Base-by-base conservation (phyloP, 352 stramenopile genomes). In the Pythium volutum region DNA sequence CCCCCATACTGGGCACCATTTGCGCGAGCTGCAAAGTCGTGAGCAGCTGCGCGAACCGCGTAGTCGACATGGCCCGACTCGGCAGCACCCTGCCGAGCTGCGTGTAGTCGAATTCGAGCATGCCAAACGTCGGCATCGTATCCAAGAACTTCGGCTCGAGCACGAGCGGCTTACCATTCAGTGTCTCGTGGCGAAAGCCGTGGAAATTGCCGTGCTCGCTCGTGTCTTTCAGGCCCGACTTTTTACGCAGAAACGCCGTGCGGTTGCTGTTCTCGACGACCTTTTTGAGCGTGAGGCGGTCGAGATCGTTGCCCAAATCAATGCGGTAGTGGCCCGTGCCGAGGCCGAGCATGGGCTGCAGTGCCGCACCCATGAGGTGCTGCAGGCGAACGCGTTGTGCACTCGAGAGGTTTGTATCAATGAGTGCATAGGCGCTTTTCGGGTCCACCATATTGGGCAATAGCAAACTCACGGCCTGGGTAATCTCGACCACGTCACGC, bases 251-350 rank as follows among this genome's bases (percentile, higher is more conserved):
- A 52, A 93, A 89, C 16, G 79, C 76, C 23, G 81, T 90, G 42
- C 83, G 82, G 57, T 84, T 92, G 66, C 70, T 87, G 56, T 89
- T 90, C 51, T 93, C 84, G 14, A 93, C 69, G 34, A 93, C 62
- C 56, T 90, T 89, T 55, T 84, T 82, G 22, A 89, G 55, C 15
- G 77, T 84, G 29, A 89, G 59, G 14, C 81, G 75, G 48, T 93
- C 84, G 23, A 91, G 48, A 29, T 85, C 76, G 57, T 77, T 84
- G 52, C 72, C 71, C 43, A 93, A 64, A 55, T 93, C 84, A 34
- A 91, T 69, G 1, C 69, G 67, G 69, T 93, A 93, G 55, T 90
- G 81, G 14, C 79, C 84, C 0, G 81, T 79, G 20, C 62, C 65
- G 15, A 91, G 47, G 7, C 76, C 81, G 3, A 93, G 70, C 45